Base-by-base conservation (phyloP, 768 basidiomycete genomes). In the Daedaleopsis nitida region DNA sequence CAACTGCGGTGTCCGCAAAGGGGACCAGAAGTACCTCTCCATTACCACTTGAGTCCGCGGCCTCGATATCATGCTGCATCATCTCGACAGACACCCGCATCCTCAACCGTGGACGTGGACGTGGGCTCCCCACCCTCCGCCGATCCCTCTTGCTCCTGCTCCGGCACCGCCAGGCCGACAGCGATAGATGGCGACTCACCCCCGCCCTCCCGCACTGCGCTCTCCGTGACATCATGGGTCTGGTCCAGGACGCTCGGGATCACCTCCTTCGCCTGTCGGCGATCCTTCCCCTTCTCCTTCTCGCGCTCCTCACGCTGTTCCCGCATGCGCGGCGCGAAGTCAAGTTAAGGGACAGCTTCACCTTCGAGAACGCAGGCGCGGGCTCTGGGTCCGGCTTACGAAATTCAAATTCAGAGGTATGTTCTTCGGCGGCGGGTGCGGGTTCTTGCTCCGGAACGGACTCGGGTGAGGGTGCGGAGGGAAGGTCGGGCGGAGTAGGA, bases 301-400 rank as follows among this genome's bases (percentile, higher is more conserved):
- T n/a, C n/a, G n/a, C n/a, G n/a, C n/a, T 82, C 80, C 64, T 83
- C 81, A 54, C 78, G 75, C 65, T 80, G 77, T 69, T 80, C 81
- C 76, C 80, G 81, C 77, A 80, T 85, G 58, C 86, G 72, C 34
- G 81, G 57, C 34, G 79, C 82, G 64, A 85, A 87, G 62, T 87
- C 85, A n/a, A n/a, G 64, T 81, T 82, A 49, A 87, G 69, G 0
- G 85, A 83, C 71, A 86, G 66, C 60, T 80, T 79, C 64, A 85
- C 84, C 47, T 86, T 84, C 51, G 66, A 55, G 11, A 83, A 82
- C 13, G 73, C 72, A 8, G 74, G 73, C 13, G n/a, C n/a, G n/a
- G 71, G 73, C 72, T 2, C 43, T n/a, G n/a, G n/a, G n/a, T n/a
- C n/a, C n/a, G n/a, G n/a, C n/a, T n/a, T n/a, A n/a, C n/a, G n/a